These are phyloP conservation scores for Trichosporon ovoides DNA, from an alignment of 1,284 basidiomycete genomes.

Conservation along the genomic window DNA sequence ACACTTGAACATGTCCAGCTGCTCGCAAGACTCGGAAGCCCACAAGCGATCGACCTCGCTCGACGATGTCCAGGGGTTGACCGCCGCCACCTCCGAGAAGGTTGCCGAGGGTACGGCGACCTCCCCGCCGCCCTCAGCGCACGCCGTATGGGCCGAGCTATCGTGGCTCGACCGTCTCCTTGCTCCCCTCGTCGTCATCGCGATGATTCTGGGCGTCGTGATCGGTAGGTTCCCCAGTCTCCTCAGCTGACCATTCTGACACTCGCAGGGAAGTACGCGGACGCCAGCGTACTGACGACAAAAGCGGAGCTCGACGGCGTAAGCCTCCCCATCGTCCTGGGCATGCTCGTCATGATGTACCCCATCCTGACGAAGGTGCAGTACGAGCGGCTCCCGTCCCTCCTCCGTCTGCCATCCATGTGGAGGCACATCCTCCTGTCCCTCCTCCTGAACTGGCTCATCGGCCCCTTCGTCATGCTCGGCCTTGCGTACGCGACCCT, in stretches of 20 bases:
- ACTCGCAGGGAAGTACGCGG: conserved; percentile 28
- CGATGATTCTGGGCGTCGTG: conserved; percentile 73
- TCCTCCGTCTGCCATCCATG: conserved; percentile 57
- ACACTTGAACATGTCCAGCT: no score
- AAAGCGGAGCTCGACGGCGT: conserved; percentile 39
- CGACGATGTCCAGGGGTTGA: no score
- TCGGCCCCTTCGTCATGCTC: conserved; percentile 73
- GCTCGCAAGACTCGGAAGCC: no score
- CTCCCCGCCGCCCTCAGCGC: conserved; percentile 6
- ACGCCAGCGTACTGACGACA: conserved; percentile 26
- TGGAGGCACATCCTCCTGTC: conserved; percentile 71
- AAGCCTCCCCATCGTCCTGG: conserved; percentile 60
- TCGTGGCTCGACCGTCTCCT: conserved; percentile 62
- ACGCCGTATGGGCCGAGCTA: conserved; percentile 24
- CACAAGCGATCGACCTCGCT: no score
- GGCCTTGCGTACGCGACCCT: conserved; percentile 77
- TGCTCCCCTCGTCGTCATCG: conserved; percentile 64
- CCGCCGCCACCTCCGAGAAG: no score
- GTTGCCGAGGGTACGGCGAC: no score
- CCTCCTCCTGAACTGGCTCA: conserved; percentile 72
- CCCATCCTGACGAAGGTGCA: conserved; percentile 64
- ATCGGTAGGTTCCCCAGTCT: conserved; percentile 60
- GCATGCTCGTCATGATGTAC: conserved; percentile 86
- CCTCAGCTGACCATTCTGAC: no score
- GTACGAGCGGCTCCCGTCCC: conserved; percentile 63